Evolutionary conservation across 495 filamentous ascomycete species (phyloP).

Genomic region (Chaetomium fimeti): DNA sequence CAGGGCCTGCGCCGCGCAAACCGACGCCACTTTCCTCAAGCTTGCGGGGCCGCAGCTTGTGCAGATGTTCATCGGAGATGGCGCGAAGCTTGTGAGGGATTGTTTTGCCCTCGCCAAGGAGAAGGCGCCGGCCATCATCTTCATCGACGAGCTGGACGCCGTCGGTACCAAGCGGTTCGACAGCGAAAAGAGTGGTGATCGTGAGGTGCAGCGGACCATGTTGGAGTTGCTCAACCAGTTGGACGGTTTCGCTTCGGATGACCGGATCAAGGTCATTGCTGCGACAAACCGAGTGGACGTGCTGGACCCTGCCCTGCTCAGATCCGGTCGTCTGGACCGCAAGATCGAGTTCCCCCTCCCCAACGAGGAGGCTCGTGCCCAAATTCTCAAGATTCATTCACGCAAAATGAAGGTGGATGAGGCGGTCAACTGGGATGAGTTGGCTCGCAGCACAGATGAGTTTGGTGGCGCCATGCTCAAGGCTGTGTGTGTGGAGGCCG

Average conservation of each 20-base stretch:
- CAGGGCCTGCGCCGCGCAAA: conserved; percentile 95
- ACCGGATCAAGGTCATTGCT: conserved; percentile 97
- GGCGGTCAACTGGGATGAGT: conserved; percentile 91
- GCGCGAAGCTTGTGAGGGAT: conserved; percentile 95
- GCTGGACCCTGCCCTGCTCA: conserved; percentile 88
- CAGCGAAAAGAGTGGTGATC: conserved; percentile 95
- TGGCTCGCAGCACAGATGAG: conserved; percentile 97
- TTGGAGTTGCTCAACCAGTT: conserved; percentile 98
- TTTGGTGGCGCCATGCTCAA: conserved; percentile 98
- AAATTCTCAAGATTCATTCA: conserved; percentile 96
- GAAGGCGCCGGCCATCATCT: conserved; percentile 98
- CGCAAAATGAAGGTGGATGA: conserved; percentile 97
- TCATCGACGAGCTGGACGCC: conserved; percentile 98
- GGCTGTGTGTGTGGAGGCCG: conserved; percentile 97
- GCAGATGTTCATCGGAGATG: conserved; percentile 99
- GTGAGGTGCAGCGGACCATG: conserved; percentile 99
- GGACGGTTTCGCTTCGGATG: conserved; percentile 97
- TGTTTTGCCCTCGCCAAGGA: conserved; percentile 97
- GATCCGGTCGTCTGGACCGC: conserved; percentile 91
- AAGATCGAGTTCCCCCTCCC: conserved; percentile 99
- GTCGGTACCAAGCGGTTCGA: conserved; percentile 99
- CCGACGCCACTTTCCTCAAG: conserved; percentile 98
- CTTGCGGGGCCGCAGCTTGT: conserved; percentile 98
- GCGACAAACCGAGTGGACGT: conserved; percentile 98
- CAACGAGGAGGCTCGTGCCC: conserved; percentile 97